Percentiles rank a stretch among this genome's conserved stretches.
These are phyloP conservation scores for Coemansia sp. DNA, from an alignment of 192 early-diverging fungal species.

Conservation along the genomic window DNA sequence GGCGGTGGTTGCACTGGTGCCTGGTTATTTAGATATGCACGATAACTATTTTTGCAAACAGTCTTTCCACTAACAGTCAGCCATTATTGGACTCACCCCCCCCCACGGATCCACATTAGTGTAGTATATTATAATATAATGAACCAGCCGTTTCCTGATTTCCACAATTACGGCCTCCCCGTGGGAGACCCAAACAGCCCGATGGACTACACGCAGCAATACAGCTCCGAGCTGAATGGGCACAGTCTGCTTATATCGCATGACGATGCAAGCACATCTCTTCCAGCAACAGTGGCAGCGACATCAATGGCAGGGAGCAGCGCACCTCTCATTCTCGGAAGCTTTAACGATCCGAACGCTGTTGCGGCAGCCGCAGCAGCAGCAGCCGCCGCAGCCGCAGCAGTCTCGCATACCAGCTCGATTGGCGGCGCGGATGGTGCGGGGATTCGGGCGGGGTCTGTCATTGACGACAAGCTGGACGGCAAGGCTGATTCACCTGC, in stretches of 20 bases:
- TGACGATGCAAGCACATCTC: constrained; percentile 26
- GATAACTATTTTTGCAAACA: too few species aligned
- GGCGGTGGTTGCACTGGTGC: too few species aligned
- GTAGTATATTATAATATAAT: constrained; percentile 11
- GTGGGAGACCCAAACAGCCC: constrained; percentile 39
- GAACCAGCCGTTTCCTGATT: constrained; percentile 54
- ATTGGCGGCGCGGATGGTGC: constrained; percentile 3
- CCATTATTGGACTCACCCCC: too few species aligned
- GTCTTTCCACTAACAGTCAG: too few species aligned
- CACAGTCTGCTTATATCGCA: constrained; percentile 50
- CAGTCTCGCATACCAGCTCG: constrained; percentile 20
- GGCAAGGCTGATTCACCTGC: constrained; percentile 22
- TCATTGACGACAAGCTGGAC: constrained; percentile 31
- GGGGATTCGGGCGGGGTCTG: constrained; percentile 3
- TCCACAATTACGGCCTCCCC: constrained; percentile 53
- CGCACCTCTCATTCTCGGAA: constrained; percentile 38
- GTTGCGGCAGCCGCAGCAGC: constrained; percentile 46
- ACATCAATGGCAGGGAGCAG: constrained; percentile 27
- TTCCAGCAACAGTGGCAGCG: constrained; percentile 21
- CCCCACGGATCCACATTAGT: not conserved
- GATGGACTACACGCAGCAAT: constrained; percentile 52
- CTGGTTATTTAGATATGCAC: too few species aligned
- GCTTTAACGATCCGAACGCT: constrained; percentile 38
- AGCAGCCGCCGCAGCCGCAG: constrained; percentile 27
- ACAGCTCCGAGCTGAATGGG: constrained; percentile 39